Conservation (phyloP, 176 grass and related monocot genomes). For the Luzula sylvatica region DNA sequence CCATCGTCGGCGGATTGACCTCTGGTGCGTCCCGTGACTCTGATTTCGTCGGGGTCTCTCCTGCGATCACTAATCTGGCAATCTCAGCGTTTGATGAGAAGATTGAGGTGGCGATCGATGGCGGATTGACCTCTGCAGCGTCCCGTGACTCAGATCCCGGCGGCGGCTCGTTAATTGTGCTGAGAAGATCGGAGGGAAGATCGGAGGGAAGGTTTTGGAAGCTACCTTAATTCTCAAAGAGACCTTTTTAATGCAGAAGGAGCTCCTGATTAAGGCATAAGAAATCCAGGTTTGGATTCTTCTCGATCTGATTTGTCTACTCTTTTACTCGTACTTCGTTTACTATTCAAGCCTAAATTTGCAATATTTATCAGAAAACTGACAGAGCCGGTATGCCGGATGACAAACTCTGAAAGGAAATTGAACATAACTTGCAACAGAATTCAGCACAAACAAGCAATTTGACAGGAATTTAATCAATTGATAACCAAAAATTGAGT, state of each 20-base stretch:
- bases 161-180: slow-evolving; percentile 42
- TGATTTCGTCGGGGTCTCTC: background rate
- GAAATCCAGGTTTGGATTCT: slow-evolving; percentile 45
- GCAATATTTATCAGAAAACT: slow-evolving; percentile 50
- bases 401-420: no score
- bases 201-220: slow-evolving; percentile 75
- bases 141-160: no score
- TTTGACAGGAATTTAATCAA: no score
- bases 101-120: no score
- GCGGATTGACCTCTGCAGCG: no score
- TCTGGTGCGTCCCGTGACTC: slow-evolving; percentile 26
- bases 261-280: slow-evolving; percentile 72
- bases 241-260: slow-evolving; percentile 55
- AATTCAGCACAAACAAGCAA: no score
- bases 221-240: slow-evolving; percentile 57
- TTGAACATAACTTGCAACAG: no score
- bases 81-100: slow-evolving; percentile 82
- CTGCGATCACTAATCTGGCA: slow-evolving; percentile 40
- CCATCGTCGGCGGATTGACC: slow-evolving; percentile 30
- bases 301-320: background rate
- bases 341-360: background rate
- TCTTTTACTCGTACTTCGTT: background rate
- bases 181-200: no score
- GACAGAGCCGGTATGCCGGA: slow-evolving; percentile 45
- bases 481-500: no score